Conservation (phyloP, 2,329 filamentous ascomycete genomes). For the Fusarium cicatricum region DNA sequence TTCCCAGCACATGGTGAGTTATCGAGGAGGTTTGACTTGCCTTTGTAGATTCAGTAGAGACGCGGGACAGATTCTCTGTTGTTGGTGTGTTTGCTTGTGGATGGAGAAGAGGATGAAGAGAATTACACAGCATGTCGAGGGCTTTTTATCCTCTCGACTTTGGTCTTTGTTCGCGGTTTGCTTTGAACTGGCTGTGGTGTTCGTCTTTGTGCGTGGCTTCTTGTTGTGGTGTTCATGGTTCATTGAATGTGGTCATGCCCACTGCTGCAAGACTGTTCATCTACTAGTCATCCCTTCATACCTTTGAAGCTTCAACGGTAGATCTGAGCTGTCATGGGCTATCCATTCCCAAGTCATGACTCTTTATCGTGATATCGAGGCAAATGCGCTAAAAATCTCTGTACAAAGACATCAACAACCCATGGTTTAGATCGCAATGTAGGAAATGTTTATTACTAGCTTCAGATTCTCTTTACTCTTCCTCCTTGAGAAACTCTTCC, state of each 20-base stretch:
- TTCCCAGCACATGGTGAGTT: not conserved
- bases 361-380: too few relatives aligned
- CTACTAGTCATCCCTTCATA: too few relatives aligned
- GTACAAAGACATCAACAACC: too few relatives aligned
- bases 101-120: not conserved
- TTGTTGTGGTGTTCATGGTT: not conserved
- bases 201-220: not conserved
- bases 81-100: not conserved
- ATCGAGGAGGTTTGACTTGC: not conserved
- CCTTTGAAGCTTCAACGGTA: too few relatives aligned
- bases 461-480: too few relatives aligned
- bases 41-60: not conserved
- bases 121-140: too few relatives aligned
- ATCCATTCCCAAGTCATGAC: too few relatives aligned
- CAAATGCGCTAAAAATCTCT: too few relatives aligned
- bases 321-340: too few relatives aligned
- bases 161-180: not conserved
- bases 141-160: not conserved
- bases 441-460: too few relatives aligned
- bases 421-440: too few relatives aligned
- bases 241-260: not conserved
- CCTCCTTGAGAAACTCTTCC: not conserved
- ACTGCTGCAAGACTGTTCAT: too few relatives aligned
- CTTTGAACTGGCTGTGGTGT: not conserved
- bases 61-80: not conserved